Conservation (phyloP, 352 stramenopile species). For the Globisporangium yorkense region DNA sequence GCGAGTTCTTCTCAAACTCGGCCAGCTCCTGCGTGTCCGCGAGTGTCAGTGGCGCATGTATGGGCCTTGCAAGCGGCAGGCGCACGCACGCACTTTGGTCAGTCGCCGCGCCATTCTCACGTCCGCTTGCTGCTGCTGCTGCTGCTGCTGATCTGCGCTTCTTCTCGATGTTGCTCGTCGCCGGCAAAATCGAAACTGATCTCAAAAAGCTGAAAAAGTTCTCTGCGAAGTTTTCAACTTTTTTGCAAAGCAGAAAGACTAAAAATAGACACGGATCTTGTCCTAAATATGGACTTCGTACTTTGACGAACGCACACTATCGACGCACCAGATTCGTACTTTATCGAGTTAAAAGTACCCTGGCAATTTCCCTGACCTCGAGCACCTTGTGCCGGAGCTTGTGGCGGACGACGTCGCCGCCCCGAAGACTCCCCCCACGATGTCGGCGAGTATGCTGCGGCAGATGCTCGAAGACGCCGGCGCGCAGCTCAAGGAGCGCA, state of each 20-base stretch:
- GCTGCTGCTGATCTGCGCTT: neutral
- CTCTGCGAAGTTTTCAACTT: neutral
- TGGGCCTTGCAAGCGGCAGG: neutral
- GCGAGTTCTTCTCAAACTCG: slow-evolving; percentile 87
- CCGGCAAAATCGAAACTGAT: slow-evolving; percentile 11
- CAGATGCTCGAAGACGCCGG: slow-evolving; percentile 78
- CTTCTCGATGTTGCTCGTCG: slow-evolving; percentile 3
- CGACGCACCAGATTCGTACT: no score
- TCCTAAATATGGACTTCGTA: no score
- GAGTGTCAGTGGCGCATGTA: neutral
- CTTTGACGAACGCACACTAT: no score
- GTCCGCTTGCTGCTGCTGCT: neutral
- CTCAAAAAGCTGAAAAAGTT: slow-evolving; percentile 2
- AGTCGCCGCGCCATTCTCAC: slow-evolving; percentile 67
- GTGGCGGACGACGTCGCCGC: no score
- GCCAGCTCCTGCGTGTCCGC: slow-evolving; percentile 56
- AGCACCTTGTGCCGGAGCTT: no score
- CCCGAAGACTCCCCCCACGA: slow-evolving; percentile 8
- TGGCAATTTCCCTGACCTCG: no score
- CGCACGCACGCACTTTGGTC: slow-evolving; percentile 50
- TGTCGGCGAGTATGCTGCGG: slow-evolving; percentile 63
- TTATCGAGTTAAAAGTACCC: no score
- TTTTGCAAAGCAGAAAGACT: neutral
- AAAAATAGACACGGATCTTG: neutral
- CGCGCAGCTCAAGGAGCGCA: slow-evolving; percentile 59